Percentiles rank a stretch among this genome's conserved stretches.
Evolutionary conservation across 2,329 filamentous ascomycete genomes (phyloP).

Genomic region (Elsinoe perseae): DNA sequence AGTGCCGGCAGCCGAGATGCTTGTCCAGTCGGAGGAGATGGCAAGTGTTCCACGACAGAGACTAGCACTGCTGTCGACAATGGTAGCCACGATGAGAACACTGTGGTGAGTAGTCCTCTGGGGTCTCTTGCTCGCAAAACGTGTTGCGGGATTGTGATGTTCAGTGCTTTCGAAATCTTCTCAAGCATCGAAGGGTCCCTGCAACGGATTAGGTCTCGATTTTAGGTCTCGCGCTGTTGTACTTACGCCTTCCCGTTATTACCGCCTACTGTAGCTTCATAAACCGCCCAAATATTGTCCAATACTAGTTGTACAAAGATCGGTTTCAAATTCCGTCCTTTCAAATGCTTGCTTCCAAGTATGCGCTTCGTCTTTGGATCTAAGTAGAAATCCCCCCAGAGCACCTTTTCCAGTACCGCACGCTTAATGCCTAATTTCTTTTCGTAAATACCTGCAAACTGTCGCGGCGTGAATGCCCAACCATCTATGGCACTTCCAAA

Average conservation of each 20-base stretch:
- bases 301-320: constrained; percentile 97
- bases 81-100: constrained; percentile 86
- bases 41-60: constrained; percentile 86
- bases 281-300: constrained; percentile 93
- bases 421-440: constrained; percentile 95
- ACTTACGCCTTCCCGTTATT: constrained; percentile 71
- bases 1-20: constrained; percentile 70
- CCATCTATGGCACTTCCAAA: constrained; percentile 96
- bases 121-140: constrained; percentile 77
- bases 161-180: constrained; percentile 90
- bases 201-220: constrained; percentile 17
- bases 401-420: constrained; percentile 76
- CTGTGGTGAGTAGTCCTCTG: constrained; percentile 70
- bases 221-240: constrained; percentile 28
- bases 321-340: constrained; percentile 82
- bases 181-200: constrained; percentile 74
- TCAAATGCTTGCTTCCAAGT: constrained; percentile 81
- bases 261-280: constrained; percentile 78
- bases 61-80: constrained; percentile 87
- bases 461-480: constrained; percentile 96
- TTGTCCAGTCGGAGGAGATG: constrained; percentile 74
- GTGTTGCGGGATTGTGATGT: constrained; percentile 75
- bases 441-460: constrained; percentile 89
- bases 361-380: constrained; percentile 97
- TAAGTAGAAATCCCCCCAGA: constrained; percentile 95